Evolutionary conservation across 2,329 filamentous ascomycete genomes (phyloP), one percentile per base, ranked within the genome.

Genomic region (Apiospora sp.): DNA sequence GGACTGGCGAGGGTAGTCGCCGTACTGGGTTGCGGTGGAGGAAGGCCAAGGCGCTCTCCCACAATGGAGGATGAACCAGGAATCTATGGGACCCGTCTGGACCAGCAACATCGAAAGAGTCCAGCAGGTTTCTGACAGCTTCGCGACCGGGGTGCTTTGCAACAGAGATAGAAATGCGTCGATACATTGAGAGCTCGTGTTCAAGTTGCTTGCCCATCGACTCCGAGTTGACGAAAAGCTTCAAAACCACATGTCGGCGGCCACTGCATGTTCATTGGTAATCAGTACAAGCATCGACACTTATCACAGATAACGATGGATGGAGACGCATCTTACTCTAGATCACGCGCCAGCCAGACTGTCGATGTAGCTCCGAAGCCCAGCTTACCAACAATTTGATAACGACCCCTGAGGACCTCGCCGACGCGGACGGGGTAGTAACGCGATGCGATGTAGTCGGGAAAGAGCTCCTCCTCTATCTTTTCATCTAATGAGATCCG

Each of bases 161-260:
- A 51, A n/a, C 49, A 51, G 49, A 51, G 68, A 67, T 68, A 2
- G 78, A 72, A 13, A 87, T 83, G 30, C 79, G 80, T 74, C 81
- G 81, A 68, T 87, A 86, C n/a, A 86, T 85, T 4, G 78, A 75
- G 14, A 86, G 74, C 75, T 87, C 85, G 22, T 83, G 54, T 4
- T 81, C 76, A 5, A 79, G 13, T 30, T 78, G 73, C 10, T 46
- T 19, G 0, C 78, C 79, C 75, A 81, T 77, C 0, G 75, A 72
- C 49, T 16, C 67, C 3, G 73, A 73, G 68, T 73, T 54, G 4
- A 80, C 72, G 44, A 78, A 83, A 0, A 84, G 67, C 51, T 83
- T 84, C 6, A 84, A 72, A 0, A 80, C 77, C 1, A 83, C 80
- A 72, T 83, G 79, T 0, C 77, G 77, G 54, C 76, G 75, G 24